These are phyloP conservation scores for Medicago truncatula DNA, from an alignment of 306 rosid species.

Conservation along the genomic window DNA sequence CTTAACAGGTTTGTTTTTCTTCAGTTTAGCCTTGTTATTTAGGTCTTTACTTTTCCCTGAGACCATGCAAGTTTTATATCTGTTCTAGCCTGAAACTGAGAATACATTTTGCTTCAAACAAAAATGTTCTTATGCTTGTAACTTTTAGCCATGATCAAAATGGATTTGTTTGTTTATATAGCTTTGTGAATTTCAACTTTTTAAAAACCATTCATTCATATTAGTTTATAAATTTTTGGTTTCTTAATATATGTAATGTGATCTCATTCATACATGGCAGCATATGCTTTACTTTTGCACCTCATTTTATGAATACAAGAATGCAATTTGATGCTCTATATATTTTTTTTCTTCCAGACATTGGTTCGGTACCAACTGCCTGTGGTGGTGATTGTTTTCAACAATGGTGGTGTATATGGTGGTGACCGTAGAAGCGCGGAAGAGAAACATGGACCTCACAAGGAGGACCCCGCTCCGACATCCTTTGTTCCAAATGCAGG, in stretches of 20 bases:
- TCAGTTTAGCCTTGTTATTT: constrained; percentile 8
- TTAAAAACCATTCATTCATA: background rate
- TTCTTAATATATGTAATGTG: constrained; percentile 12
- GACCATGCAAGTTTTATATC: background rate
- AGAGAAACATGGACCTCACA: constrained; percentile 84
- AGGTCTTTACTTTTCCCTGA: background rate
- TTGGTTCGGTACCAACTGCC: constrained; percentile 94
- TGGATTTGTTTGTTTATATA: constrained; percentile 9
- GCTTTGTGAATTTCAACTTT: background rate
- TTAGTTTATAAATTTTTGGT: background rate
- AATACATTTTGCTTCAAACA: constrained; percentile 4
- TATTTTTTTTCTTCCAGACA: constrained; percentile 56
- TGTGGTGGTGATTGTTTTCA: constrained; percentile 89
- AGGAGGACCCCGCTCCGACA: constrained; percentile 94
- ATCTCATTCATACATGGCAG: constrained; percentile 2
- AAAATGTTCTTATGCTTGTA: constrained; percentile 13
- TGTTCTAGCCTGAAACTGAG: background rate
- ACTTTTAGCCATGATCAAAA: background rate
- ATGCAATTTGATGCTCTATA: background rate
- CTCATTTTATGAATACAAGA: constrained; percentile 24
- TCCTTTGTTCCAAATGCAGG: constrained; percentile 78
- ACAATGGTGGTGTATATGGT: constrained; percentile 76
- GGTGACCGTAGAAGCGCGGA: constrained; percentile 53
- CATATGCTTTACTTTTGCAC: constrained; percentile 30
- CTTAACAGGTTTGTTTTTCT: background rate